Evolutionary conservation across 2,329 filamentous ascomycete genomes (phyloP), one percentile per base, ranked within the genome.

Genomic region (Penicillium hesseltinei): DNA sequence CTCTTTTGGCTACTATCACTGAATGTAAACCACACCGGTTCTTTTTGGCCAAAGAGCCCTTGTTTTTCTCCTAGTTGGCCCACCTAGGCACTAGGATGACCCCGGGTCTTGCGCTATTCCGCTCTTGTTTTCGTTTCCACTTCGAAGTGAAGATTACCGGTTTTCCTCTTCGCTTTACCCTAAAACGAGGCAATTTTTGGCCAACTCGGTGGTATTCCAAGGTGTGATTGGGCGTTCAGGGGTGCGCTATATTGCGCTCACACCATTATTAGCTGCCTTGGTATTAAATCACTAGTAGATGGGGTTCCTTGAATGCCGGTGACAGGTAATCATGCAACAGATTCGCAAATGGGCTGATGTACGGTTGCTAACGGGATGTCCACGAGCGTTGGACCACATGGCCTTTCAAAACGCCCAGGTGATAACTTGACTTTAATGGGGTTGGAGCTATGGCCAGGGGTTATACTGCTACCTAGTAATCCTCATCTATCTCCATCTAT

Each of bases 241-340:
- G 38, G 21, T 5, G 3, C 8, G 4, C 21, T 31, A 38, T 23
- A 31, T 39, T n/a, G 11, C 7, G 23, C 10, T 0, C 17, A 46
- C 45, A 54, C 45, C 21, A 25, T 19, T 10, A 42, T 19, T 49
- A 21, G 27, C 36, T 3, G 39, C 21, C 13, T 54, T 25, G 10
- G 23, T 19, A 42, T 45, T 11, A 15, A 33, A 35, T 17, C 4
- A 11, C 33, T 19, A 52, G 48, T 46, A 19, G 35, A 27, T 13
- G 5, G 9, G 15, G 9, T 56, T 56, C 27, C 48, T 39, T 9
- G 47, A 27, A 35, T 15, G 17, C 47, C 27, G 54, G 35, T 29
- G 21, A 52, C 33, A 19, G 25, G 17, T 13, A 10, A 55, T 56
- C 54, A 56, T 52, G 48, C 36, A 47, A 47, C 21, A n/a, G 13